A percentile compares a stretch with the other conserved stretches of the same genome.
Evolutionary conservation across 345 rosid species (phyloP).

Genomic region (Linum trigynum): DNA sequence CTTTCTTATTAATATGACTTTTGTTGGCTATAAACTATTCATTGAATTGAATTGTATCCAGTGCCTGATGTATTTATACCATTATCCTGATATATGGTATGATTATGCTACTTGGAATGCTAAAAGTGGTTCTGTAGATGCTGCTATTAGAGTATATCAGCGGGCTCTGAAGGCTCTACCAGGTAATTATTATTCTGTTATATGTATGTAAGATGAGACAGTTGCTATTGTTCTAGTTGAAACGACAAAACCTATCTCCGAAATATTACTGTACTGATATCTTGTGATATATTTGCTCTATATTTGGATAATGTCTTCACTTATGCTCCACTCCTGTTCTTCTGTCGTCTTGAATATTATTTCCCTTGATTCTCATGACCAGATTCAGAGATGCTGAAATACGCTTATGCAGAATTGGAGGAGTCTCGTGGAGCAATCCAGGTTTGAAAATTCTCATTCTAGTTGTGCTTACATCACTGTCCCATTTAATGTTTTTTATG

Average conservation of each 20-base stretch:
- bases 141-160: constrained; percentile 89
- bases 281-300: neutral
- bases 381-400: constrained; percentile 84
- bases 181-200: constrained; percentile 35
- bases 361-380: constrained; percentile 10
- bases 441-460: constrained; percentile 26
- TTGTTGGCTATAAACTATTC: constrained; percentile 10
- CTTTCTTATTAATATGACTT: neutral
- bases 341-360: neutral
- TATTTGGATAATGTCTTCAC: constrained; percentile 6
- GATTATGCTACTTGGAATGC: constrained; percentile 94
- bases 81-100: constrained; percentile 91
- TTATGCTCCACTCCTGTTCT: constrained; percentile 8
- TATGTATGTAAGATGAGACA: neutral
- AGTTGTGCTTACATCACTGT: neutral
- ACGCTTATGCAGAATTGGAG: constrained; percentile 92
- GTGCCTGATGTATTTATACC: constrained; percentile 94
- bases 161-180: constrained; percentile 93
- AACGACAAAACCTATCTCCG: too few species aligned
- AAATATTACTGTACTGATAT: too few species aligned
- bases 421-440: constrained; percentile 83
- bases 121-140: constrained; percentile 73
- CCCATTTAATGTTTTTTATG: neutral
- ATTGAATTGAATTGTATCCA: constrained; percentile 27
- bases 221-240: neutral